Conservation (phyloP, 1,139 yeast species). For the Saccharomycopsis phalli region DNA sequence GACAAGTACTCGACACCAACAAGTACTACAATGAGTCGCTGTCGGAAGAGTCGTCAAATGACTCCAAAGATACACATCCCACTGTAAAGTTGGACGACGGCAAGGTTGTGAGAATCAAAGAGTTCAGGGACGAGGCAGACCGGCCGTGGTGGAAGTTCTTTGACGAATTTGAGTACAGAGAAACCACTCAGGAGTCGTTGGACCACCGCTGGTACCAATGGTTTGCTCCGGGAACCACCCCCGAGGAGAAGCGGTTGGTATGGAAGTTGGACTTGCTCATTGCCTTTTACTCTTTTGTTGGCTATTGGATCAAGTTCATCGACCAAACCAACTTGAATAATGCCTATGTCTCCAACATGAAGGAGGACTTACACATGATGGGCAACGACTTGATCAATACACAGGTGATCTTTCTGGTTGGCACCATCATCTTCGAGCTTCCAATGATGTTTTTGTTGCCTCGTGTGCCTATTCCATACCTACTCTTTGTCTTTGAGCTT, state of each 20-base stretch:
- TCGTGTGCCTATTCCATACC: slow-evolving; percentile 43
- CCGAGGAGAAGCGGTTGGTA: slow-evolving; percentile 39
- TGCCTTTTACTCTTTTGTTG: slow-evolving; percentile 50
- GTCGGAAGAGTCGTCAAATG: not conserved
- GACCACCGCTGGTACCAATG: slow-evolving; percentile 52
- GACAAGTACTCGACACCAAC: slow-evolving; percentile 56
- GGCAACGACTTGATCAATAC: slow-evolving; percentile 57
- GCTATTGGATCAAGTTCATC: slow-evolving; percentile 64
- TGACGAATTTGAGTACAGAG: slow-evolving; percentile 53
- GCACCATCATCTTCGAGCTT: slow-evolving; percentile 48
- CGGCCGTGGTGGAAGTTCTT: slow-evolving; percentile 57
- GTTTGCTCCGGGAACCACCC: slow-evolving; percentile 51
- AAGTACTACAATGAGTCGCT: too few species aligned
- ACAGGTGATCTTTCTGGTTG: slow-evolving; percentile 49
- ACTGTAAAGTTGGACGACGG: slow-evolving; percentile 8
- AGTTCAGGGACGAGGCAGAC: slow-evolving; percentile 53
- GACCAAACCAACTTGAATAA: slow-evolving; percentile 51
- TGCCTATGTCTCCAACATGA: slow-evolving; percentile 64
- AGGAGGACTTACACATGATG: slow-evolving; percentile 42
- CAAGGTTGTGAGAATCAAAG: slow-evolving; percentile 24
- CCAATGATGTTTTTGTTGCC: slow-evolving; percentile 32
- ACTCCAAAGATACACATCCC: not conserved
- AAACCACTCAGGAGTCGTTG: slow-evolving; percentile 30
- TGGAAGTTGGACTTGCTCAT: slow-evolving; percentile 54
- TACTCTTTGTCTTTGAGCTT: slow-evolving; percentile 51